phyloP scores from a whole-genome alignment of 2,329 filamentous ascomycete species.

The Aspergillus fischeri region DNA sequence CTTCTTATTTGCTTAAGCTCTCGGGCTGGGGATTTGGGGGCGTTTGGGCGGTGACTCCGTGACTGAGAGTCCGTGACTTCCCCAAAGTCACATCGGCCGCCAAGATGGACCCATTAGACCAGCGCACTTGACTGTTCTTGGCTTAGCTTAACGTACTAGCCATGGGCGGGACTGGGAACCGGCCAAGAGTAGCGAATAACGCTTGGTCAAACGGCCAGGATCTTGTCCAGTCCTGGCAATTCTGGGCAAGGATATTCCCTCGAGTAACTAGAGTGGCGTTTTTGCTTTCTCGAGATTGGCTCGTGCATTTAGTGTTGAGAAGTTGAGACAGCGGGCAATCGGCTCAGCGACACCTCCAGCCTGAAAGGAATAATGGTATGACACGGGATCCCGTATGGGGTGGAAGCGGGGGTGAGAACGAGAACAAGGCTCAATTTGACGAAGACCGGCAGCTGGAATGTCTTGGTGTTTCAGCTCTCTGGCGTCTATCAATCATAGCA shows the following conservation, averaged over 20 bases:
- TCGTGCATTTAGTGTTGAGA: not conserved
- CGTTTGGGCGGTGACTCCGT: too few relatives aligned
- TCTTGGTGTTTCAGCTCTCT: not conserved
- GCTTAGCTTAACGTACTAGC: not conserved
- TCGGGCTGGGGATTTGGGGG: too few relatives aligned
- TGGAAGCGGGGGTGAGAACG: not conserved
- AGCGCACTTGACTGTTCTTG: not conserved
- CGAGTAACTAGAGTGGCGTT: not conserved
- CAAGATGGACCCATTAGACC: not conserved
- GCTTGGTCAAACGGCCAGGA: not conserved
- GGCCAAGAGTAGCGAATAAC: slow-evolving; percentile 7
- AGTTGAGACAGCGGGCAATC: not conserved
- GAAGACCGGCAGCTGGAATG: not conserved
- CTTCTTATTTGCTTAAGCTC: not conserved
- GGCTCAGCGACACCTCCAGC: not conserved
- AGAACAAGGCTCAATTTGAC: not conserved
- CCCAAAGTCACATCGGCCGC: not conserved
- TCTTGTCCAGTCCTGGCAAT: not conserved
- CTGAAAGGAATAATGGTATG: not conserved
- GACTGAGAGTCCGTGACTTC: not conserved
- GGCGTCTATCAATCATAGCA: not conserved
- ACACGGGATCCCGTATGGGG: not conserved
- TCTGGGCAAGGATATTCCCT: not conserved
- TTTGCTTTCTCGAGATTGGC: not conserved
- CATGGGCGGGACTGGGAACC: not conserved